Evolutionary conservation across 2,329 filamentous ascomycete species (phyloP).

Genomic region (Rhinocladiella mackenziei): DNA sequence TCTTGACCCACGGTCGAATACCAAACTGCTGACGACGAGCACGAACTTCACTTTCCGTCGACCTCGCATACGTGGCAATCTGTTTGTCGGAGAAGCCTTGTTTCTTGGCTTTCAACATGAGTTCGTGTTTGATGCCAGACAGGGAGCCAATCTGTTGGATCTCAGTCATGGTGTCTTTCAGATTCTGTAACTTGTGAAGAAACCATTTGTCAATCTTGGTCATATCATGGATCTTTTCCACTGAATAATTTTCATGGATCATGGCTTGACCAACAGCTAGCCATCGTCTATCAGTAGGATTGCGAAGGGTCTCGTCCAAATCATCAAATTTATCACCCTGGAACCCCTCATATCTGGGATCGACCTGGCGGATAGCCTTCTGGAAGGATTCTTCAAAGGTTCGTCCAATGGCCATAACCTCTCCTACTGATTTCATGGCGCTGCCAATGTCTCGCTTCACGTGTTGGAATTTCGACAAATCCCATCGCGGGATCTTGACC

Average conservation of each 20-base stretch:
- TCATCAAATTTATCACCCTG: constrained; percentile 94
- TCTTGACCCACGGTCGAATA: constrained; percentile 95
- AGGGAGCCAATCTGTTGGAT: constrained; percentile 80
- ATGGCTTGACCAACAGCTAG: constrained; percentile 95
- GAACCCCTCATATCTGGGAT: constrained; percentile 86
- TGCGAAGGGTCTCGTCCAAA: constrained; percentile 81
- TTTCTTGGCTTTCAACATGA: constrained; percentile 90
- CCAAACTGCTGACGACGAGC: constrained; percentile 78
- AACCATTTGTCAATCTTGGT: constrained; percentile 99
- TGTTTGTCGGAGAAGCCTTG: constrained; percentile 96
- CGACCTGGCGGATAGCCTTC: constrained; percentile 96
- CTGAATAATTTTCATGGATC: constrained; percentile 92
- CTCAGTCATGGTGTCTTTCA: constrained; percentile 84
- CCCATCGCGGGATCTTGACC: constrained; percentile 98
- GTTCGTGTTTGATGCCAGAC: constrained; percentile 79
- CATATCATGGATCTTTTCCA: constrained; percentile 85
- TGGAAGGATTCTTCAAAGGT: constrained; percentile 99
- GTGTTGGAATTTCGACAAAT: constrained; percentile 97
- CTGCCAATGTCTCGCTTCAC: constrained; percentile 96
- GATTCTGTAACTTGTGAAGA: constrained; percentile 95
- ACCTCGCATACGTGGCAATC: constrained; percentile 79
- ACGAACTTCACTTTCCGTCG: constrained; percentile 84
- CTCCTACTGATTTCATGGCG: constrained; percentile 98
- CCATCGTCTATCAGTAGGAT: constrained; percentile 96
- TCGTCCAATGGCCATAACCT: constrained; percentile 98